These are phyloP conservation scores for Alectoria sarmentosa DNA, from an alignment of 495 filamentous ascomycete genomes.

Conservation along the genomic window DNA sequence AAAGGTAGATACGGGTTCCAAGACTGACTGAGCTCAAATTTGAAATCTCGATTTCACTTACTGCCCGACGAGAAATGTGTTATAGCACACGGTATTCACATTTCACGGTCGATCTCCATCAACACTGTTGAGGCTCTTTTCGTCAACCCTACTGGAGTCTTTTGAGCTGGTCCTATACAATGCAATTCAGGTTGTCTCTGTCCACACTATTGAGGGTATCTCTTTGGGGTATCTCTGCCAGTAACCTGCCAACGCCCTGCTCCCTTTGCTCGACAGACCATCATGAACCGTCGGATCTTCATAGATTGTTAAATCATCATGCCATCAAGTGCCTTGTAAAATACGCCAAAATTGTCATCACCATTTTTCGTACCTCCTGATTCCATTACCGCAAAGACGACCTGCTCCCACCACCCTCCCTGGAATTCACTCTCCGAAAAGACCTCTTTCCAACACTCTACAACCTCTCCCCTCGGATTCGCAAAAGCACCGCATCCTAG, in stretches of 20 bases:
- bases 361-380: slow-evolving; percentile 27
- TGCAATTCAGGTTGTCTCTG: not conserved
- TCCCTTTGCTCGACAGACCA: not conserved
- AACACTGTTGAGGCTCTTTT: not conserved
- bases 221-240: slow-evolving; percentile 5
- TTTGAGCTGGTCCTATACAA: not conserved
- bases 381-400: slow-evolving; percentile 49
- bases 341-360: slow-evolving; percentile 45
- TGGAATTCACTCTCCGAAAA: slow-evolving; percentile 47
- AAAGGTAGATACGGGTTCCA: no score
- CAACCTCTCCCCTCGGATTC: slow-evolving; percentile 56
- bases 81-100: not conserved
- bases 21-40: no score
- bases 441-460: slow-evolving; percentile 51
- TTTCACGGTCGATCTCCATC: not conserved
- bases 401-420: slow-evolving; percentile 49
- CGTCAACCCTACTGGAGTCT: not conserved
- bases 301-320: slow-evolving; percentile 30
- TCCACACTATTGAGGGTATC: not conserved
- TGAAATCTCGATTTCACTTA: no score
- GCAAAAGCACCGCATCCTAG: slow-evolving; percentile 59
- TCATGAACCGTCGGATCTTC: not conserved
- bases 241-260: not conserved
- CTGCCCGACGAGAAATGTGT: no score
- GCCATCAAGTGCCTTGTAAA: slow-evolving; percentile 40